Evolutionary conservation across 1,284 basidiomycete genomes (phyloP), one percentile per base, ranked within the genome.

Genomic region (Sphagnurus paluster): DNA sequence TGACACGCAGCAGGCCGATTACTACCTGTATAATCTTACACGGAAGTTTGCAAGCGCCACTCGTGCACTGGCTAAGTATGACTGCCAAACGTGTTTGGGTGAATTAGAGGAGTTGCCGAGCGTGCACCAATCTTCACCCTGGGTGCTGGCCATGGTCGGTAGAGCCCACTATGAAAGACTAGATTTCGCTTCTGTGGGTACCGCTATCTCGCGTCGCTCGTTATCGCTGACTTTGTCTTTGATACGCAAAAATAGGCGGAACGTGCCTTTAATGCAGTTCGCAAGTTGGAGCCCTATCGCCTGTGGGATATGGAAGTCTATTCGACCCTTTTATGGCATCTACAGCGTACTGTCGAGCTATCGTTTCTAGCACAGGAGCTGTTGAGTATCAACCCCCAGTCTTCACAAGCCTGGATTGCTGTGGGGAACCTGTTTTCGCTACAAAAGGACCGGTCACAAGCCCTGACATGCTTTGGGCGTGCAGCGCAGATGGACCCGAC

Each of bases 281-380:
- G 92, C 34, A 74, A 74, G n/a, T 69, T 87, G 44, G 87, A 96
- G 53, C 93, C 93, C 6, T 88, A 92, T 72, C 82, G 90, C 20
- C 65, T 94, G 44, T 81, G 80, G 71, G 89, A 93, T 63, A 94
- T 95, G 90, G 94, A 97, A 65, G 80, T 91, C 32, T 96, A 92
- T 69, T 96, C 93, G 30, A 96, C 95, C 9, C 76, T 95, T 26
- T 73, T 98, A 39, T 98, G 94, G 94, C 93, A 98, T 67, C 72
- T 95, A 37, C 84, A 89, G 60, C 79, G 82, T 54, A 80, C 81
- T 50, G 82, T 92, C 30, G 79, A 87, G 55, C 77, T 98, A 39
- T 93, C 94, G 1, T 90, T 87, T 69, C 77, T 98, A 30, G 89
- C 94, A 1, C 94, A 97, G 67, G 89, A 93, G 55, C 73, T 98